Base-by-base conservation (phyloP, 2,329 filamentous ascomycete genomes). In the Alternaria brassicae region DNA sequence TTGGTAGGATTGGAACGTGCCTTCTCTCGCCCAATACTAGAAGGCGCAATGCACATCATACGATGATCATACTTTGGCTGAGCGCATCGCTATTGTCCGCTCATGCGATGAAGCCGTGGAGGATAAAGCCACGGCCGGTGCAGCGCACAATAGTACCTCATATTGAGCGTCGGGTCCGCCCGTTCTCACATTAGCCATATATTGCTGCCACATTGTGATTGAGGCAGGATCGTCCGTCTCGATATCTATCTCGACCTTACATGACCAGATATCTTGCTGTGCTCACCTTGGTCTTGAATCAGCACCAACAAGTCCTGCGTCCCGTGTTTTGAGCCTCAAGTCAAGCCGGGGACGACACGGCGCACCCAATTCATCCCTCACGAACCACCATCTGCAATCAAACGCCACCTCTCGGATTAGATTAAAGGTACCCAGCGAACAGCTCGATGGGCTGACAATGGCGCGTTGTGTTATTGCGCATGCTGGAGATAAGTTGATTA, bases 11-110 rank as follows among this genome's bases (percentile, higher is more conserved):
- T 48, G 62, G 60, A 57, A 39, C 57, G 62, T 27, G 53, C 56
- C 60, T 62, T 58, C 53, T 49, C 9, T 48, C 30, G 30, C 48
- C 59, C 65, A 62, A 40, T 65, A 65, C 63, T 61, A 59, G 57
- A 17, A 17, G 51, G 44, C 25, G 57, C 63, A 45, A 32, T 68
- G 40, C 49, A 61, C 30, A 65, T 69, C 57, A 61, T 58, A 41
- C 52, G 44, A 61, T 56, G 37, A 41, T 47, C 41, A 36, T 34
- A 39, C 23, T 48, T 37, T 34, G 30, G 41, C 49, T 30, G 23
- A 27, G 32, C 41, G 34, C 39, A 17, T n/a, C 53, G 41, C 56
- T 45, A 36, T 53, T 56, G 61, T 45, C 37, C 23, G 58, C 53
- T 58, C 65, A 55, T 61, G 41, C 54, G 58, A 63, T 62, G 52